Conservation (phyloP, 108 stramenopile genomes). For the Ochromonas danica region DNA sequence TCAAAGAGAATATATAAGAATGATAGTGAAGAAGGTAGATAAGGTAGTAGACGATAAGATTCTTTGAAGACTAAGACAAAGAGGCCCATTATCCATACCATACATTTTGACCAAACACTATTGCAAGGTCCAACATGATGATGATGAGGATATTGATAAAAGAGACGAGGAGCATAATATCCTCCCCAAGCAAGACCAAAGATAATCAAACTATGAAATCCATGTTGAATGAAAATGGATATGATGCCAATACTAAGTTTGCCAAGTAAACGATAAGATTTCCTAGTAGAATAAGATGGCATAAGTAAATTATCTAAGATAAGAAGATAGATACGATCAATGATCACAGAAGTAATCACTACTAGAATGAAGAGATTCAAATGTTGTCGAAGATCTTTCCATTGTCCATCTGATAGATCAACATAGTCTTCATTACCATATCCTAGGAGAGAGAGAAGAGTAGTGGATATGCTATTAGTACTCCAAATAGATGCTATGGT, state of each 20-base stretch:
- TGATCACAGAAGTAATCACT: neutral
- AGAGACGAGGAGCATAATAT: neutral
- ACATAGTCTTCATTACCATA: too few species aligned
- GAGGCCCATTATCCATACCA: neutral
- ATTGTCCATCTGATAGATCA: neutral
- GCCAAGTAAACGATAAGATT: neutral
- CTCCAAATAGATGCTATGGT: too few species aligned
- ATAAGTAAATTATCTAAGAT: neutral
- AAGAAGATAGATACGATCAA: neutral
- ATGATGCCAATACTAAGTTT: neutral
- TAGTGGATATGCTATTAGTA: too few species aligned
- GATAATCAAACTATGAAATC: neutral
- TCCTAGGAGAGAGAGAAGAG: too few species aligned
- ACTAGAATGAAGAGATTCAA: neutral
- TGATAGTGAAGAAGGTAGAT: neutral
- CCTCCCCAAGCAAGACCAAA: neutral
- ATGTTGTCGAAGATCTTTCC: neutral
- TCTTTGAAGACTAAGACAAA: neutral
- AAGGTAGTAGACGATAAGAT: constrained; percentile 7
- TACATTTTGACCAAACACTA: neutral
- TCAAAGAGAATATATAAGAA: neutral
- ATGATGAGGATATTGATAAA: neutral
- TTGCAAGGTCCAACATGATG: neutral
- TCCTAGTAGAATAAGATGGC: neutral
- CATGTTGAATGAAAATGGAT: neutral